These are phyloP conservation scores for Geopyxis carbonaria DNA, from an alignment of 495 filamentous ascomycete genomes.

Conservation along the genomic window DNA sequence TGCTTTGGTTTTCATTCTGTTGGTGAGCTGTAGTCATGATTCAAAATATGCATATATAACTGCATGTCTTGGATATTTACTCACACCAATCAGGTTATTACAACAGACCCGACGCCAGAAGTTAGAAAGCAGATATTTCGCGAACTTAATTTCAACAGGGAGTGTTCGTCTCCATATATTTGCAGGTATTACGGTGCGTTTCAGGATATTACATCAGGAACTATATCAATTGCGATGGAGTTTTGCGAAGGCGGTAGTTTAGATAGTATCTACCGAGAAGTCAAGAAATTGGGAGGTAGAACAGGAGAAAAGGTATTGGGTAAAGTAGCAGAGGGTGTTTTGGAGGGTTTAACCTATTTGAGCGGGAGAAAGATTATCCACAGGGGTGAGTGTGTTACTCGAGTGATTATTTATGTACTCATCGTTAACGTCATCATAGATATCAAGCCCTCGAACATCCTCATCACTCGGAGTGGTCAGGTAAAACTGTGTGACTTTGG, in stretches of 20 bases:
- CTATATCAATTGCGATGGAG: constrained; percentile 97
- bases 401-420: background rate
- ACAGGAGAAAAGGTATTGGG: constrained; percentile 97
- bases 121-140: constrained; percentile 95
- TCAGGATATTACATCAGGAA: constrained; percentile 77
- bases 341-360: constrained; percentile 90
- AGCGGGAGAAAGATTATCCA: constrained; percentile 95
- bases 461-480: constrained; percentile 77
- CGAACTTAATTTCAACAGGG: constrained; percentile 92
- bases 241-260: constrained; percentile 94
- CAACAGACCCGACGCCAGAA: constrained; percentile 90
- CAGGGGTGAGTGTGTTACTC: constrained; percentile 36
- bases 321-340: constrained; percentile 88
- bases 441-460: constrained; percentile 96
- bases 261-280: constrained; percentile 90
- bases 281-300: constrained; percentile 82
- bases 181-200: constrained; percentile 96
- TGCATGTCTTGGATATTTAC: constrained; percentile 9
- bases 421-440: constrained; percentile 32
- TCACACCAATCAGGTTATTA: constrained; percentile 56
- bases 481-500: constrained; percentile 98
- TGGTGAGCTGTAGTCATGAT: too few species aligned
- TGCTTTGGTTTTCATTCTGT: background rate
- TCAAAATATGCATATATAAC: constrained; percentile 8
- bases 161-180: constrained; percentile 83